phyloP scores from a whole-genome alignment of 495 filamentous ascomycete species.

The Pseudotulostoma volvatum region DNA sequence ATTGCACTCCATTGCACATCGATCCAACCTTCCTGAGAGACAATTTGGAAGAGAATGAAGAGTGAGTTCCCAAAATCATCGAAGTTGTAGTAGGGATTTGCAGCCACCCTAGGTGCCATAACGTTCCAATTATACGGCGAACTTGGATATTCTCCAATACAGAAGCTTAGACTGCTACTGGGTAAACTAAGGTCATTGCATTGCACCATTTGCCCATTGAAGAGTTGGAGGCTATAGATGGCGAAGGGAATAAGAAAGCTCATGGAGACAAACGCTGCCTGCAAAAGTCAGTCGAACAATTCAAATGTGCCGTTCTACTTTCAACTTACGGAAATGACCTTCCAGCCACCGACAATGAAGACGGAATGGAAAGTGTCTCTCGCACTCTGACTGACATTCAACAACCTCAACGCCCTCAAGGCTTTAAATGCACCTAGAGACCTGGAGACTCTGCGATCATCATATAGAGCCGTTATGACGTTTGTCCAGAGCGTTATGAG shows the following conservation, averaged over 20 bases:
- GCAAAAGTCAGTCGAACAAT: constrained; percentile 5
- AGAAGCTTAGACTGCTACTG: constrained; percentile 43
- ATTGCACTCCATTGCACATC: constrained; percentile 76
- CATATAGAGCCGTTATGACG: constrained; percentile 61
- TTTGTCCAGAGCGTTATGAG: constrained; percentile 93
- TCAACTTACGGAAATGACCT: constrained; percentile 49
- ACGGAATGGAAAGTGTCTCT: constrained; percentile 94
- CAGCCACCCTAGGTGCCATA: constrained; percentile 59
- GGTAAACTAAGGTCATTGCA: constrained; percentile 62
- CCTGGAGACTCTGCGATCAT: constrained; percentile 66
- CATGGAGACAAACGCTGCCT: constrained; percentile 82
- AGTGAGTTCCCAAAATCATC: constrained; percentile 84
- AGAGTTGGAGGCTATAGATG: constrained; percentile 86
- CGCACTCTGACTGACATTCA: constrained; percentile 94
- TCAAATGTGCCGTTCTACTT: neutral
- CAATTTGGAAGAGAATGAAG: constrained; percentile 97
- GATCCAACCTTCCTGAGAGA: constrained; percentile 95
- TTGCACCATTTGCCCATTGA: constrained; percentile 58
- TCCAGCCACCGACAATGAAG: constrained; percentile 82
- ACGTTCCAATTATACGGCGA: constrained; percentile 70
- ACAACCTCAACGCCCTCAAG: constrained; percentile 74
- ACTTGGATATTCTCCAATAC: constrained; percentile 65
- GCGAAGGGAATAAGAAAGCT: constrained; percentile 92
- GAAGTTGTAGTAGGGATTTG: constrained; percentile 80
- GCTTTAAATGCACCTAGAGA: constrained; percentile 96